phyloP scores from a whole-genome alignment of 371 early-diverging fungal species.

The Rhizomucor pusillus region DNA sequence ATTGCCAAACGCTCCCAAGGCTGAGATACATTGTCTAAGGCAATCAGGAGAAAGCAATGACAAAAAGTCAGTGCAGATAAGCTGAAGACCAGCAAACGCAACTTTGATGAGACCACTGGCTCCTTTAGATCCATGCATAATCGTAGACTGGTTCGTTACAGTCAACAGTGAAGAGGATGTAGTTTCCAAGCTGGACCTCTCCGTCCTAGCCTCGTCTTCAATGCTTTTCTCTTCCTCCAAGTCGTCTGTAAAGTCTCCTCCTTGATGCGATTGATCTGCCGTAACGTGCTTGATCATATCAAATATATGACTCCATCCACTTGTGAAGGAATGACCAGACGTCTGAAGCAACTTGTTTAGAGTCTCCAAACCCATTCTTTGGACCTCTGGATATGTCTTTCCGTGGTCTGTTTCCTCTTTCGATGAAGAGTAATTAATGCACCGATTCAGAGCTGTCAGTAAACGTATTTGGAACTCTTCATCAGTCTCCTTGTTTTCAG shows the following conservation, averaged over 20 bases:
- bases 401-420: constrained; percentile 13
- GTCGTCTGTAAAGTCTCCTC: constrained; percentile 5
- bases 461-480: constrained; percentile 58
- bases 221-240: constrained; percentile 11
- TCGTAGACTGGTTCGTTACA: neutral
- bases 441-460: constrained; percentile 39
- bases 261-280: neutral
- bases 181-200: constrained; percentile 32
- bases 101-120: constrained; percentile 71
- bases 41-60: constrained; percentile 73
- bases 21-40: constrained; percentile 79
- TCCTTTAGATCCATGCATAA: constrained; percentile 11
- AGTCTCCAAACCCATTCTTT: constrained; percentile 84
- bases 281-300: constrained; percentile 77
- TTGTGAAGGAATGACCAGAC: constrained; percentile 84
- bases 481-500: constrained; percentile 49
- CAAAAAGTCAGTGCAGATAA: constrained; percentile 96
- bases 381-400: constrained; percentile 63
- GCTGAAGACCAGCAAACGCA: constrained; percentile 90
- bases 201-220: constrained; percentile 16
- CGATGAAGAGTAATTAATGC: constrained; percentile 33
- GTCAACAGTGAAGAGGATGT: constrained; percentile 22
- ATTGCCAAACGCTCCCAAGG: constrained; percentile 79
- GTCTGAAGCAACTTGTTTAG: constrained; percentile 87
- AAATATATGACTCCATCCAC: constrained; percentile 89